Evolutionary conservation across 2,329 filamentous ascomycete genomes (phyloP).

Genomic region (Cladosporium halotolerans): DNA sequence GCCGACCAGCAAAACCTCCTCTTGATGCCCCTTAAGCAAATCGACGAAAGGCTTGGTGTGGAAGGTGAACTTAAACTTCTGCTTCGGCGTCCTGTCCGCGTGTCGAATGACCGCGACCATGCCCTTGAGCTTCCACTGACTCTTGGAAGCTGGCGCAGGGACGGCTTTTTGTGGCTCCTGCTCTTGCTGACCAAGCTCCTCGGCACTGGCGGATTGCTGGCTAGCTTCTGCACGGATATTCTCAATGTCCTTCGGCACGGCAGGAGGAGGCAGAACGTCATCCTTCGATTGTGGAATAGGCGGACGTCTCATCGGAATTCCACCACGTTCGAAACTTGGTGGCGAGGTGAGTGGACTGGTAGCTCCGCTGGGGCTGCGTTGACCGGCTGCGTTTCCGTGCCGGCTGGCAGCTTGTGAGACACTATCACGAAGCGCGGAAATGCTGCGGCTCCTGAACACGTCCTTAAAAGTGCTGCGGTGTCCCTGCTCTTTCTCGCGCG

Average conservation of each 20-base stretch:
- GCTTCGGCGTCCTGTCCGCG: conserved; percentile 94
- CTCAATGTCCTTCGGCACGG: conserved; percentile 14
- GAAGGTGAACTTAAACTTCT: conserved; percentile 99
- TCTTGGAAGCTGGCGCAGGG: conserved; percentile 60
- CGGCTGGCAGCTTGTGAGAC: conserved; percentile 23
- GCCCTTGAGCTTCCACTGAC: conserved; percentile 96
- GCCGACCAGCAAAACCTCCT: conserved; percentile 90
- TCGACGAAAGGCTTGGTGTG: conserved; percentile 95
- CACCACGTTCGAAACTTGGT: conserved; percentile 34
- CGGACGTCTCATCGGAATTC: conserved; percentile 11
- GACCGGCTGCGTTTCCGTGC: conserved; percentile 18
- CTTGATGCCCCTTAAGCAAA: conserved; percentile 87
- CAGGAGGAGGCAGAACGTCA: conserved; percentile 28
- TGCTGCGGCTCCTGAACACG: conserved; percentile 59
- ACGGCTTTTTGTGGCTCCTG: conserved; percentile 26
- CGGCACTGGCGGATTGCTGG: conserved; percentile 6
- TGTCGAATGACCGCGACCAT: conserved; percentile 95
- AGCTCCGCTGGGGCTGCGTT: conserved; percentile 22
- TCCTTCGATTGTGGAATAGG: conserved; percentile 20
- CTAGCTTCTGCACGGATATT: conserved; percentile 15
- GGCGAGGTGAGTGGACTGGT: conserved; percentile 39
- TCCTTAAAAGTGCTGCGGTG: conserved; percentile 48
- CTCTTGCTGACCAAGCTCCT: conserved; percentile 2
- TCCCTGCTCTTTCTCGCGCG: conserved; percentile 18
- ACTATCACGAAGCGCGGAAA: conserved; percentile 50